Base-by-base conservation (phyloP, 139 green algal genomes). In the Chlorella sp. region DNA sequence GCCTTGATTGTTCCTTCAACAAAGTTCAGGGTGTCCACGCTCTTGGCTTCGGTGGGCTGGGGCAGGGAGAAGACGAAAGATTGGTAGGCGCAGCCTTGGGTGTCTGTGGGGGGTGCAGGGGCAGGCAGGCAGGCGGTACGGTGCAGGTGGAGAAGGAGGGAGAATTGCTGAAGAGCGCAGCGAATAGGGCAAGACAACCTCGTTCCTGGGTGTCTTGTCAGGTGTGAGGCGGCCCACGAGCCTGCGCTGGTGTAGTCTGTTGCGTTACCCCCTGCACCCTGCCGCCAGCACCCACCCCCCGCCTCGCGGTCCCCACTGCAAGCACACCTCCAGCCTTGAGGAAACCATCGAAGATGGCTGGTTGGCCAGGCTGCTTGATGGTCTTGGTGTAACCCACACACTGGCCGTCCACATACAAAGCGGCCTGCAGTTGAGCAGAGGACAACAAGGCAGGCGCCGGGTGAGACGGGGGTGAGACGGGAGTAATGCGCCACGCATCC, bases 61-160 rank as follows among this genome's bases (percentile, higher is more conserved):
- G 81, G 81, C 81, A 40, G 34, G n/a, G 30, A n/a, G 34, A 86
- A 86, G 21, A 86, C 81, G 36, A 86, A 86, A 1, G 53, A 32
- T 0, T 22, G n/a, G 81, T 36, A 86, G 26, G 81, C 28, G 32
- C 24, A n/a, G 81, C 16, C n/a, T 19, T 48, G 21, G n/a, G 34
- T 21, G 34, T 86, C 81, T 86, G 81, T 57, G 66, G 16, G 32
- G 53, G 5, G 48, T n/a, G 48, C 48, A 57, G 48, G 48, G 48
- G 48, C 48, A 57, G 48, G 7, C 48, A 57, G 48, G 48, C 48
- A 9, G 48, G 48, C 48, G 48, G 48, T 57, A 9, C 48, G 9
- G 48, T 57, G 48, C 48, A 9, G 48, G 7, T 16, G 48, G 48
- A 57, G 48, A 57, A 57, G 5, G 48, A 57, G 48, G 48, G 48